Evolutionary conservation across 75 land plant species (phyloP).

Genomic region (Sequoia sempervirens): DNA sequence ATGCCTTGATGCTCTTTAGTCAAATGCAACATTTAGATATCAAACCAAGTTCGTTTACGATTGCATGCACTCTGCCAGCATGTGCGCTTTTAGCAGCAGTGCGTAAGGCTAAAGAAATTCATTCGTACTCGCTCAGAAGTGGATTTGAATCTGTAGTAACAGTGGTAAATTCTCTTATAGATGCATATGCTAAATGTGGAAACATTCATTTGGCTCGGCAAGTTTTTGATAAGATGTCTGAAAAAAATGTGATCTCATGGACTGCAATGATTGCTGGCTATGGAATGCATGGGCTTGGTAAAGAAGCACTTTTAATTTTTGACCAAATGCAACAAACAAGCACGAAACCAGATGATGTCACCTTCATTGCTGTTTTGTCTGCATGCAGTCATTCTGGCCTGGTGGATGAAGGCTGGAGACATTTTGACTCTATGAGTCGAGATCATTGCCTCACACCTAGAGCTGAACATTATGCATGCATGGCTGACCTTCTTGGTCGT

Average conservation of each 20-base stretch:
- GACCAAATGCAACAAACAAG: conserved; percentile 16
- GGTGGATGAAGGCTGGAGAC: conserved; percentile 25
- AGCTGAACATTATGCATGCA: conserved; percentile 28
- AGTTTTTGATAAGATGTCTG: not conserved
- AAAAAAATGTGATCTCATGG: conserved; percentile 1
- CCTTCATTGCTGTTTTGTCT: conserved; percentile 28
- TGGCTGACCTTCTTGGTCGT: conserved; percentile 34
- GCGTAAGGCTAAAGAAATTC: conserved; percentile 33
- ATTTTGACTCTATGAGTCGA: conserved; percentile 19
- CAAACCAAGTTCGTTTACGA: conserved; percentile 21
- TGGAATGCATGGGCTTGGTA: conserved; percentile 23
- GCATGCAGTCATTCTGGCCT: conserved; percentile 44
- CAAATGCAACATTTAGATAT: conserved; percentile 27
- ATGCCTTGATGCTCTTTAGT: conserved; percentile 19
- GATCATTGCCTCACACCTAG: conserved; percentile 16
- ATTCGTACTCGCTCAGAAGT: conserved; percentile 19
- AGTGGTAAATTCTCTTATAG: conserved; percentile 30
- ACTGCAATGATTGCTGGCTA: conserved; percentile 15
- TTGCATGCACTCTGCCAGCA: conserved; percentile 22
- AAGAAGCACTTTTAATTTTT: conserved; percentile 20
- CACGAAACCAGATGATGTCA: conserved; percentile 14
- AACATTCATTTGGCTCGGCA: not conserved
- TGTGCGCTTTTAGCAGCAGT: conserved; percentile 23
- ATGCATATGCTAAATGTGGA: conserved; percentile 12
- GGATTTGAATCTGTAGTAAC: conserved; percentile 17